Base-by-base conservation (phyloP, 331 rosid genomes). In the Acacia pycnantha region DNA sequence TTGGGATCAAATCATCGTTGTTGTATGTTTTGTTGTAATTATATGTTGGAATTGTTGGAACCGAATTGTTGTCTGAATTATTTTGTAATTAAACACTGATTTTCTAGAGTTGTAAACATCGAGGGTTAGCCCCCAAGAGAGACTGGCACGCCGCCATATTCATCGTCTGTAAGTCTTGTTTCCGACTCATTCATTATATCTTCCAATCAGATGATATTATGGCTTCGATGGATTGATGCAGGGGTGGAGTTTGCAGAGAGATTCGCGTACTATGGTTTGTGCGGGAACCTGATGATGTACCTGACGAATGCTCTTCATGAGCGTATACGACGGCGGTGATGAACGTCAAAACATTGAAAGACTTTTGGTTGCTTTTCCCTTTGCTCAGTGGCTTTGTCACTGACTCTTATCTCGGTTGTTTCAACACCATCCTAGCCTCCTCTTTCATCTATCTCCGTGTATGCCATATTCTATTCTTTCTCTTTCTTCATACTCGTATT, bases 61-160 rank as follows among this genome's bases (percentile, higher is more conserved):
- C 24, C n/a, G 72, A 66, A 18, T 8, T 3, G 27, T 16, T 3
- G 47, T n/a, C 26, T 40, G 51, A 69, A 21, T 69, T n/a, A 56
- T 56, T 56, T 56, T 56, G 26, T 56, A 56, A n/a, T 56, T 56
- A 37, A 21, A 8, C 24, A n/a, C 27, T 0, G 27, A 53, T 56
- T 56, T n/a, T 56, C 62, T 56, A n/a, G 62, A n/a, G 62, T 56
- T 56, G 62, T 21, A 21, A 2, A 67, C 69, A 75, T 75, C 79
- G 80, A 76, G 29, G 79, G 64, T 75, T 71, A 82, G 1, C 73
- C 79, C 7, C 41, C 35, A 81, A 62, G 31, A 92, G 94, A 41
- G 94, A 88, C 12, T 91, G 92, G 92, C 73, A 81, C 67, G 92
- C 91, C n/a, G n/a, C n/a, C n/a, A n/a, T n/a, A n/a, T n/a, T n/a